Base-by-base conservation (phyloP, 2,329 filamentous ascomycete species). In the Lecanicillium sp. region DNA sequence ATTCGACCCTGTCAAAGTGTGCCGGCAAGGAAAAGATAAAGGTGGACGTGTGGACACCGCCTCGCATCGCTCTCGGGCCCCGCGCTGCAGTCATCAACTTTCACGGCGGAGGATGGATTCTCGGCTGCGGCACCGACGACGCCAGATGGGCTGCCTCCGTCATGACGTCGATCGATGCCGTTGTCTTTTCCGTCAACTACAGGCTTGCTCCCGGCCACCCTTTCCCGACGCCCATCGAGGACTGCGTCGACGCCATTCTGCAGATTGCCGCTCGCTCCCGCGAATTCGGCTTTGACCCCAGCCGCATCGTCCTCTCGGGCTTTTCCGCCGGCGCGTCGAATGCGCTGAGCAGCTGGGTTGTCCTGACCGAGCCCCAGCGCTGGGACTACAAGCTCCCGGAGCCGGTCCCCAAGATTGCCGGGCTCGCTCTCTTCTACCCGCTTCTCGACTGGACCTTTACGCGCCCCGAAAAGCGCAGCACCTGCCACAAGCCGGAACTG, bases 131-230 rank as follows among this genome's bases (percentile, higher is more conserved):
- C 3, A 81, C 77, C 4, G 78, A 85, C 58, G 82, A 85, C 57
- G 75, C 78, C 12, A 71, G 79, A 35, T 84, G 81, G 70, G 78
- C 75, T 5, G 69, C 73, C 4, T 67, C 72, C 29, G 73, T 82
- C 3, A 64, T 76, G 32, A 64, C 74, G 21, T 66, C 71, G 4
- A 66, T 77, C 11, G 72, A 78, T 44, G 79, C 76, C 23, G 68
- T 85, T 19, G 73, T 84, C 47, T 74, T 86, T 52, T 78, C 75
- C 2, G 79, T 84, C 54, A 80, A 84, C 56, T 86, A 87, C 59
- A 75, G 83, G n/a, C 72, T 85, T 2, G 81, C 82, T 0, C 83
- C 83, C 1, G 76, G 78, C 56, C 70, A 77, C 54, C 81, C 81
- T 0, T 85, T 83, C 58, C 83, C 82, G 1, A 77, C 75, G 1